phyloP scores from a whole-genome alignment of 805 yeast genomes.

The Wickerhamomyces xylosicus region DNA sequence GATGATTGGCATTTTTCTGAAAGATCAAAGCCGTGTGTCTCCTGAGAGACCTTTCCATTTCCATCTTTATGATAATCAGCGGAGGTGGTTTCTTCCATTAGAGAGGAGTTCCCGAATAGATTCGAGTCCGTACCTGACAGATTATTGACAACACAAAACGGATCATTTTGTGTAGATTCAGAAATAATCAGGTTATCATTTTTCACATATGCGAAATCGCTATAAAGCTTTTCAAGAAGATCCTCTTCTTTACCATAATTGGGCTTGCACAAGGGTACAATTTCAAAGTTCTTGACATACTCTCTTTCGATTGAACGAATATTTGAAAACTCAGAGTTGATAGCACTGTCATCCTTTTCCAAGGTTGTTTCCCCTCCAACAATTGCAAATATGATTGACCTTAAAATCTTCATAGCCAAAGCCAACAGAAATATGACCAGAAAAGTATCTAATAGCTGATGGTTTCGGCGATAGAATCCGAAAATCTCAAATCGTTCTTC shows the following conservation, averaged over 20 bases:
- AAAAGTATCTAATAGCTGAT: too few relatives aligned
- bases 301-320: not conserved
- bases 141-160: not conserved
- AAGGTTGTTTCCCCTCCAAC: not conserved
- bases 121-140: not conserved
- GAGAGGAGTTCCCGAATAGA: not conserved
- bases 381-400: too few relatives aligned
- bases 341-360: not conserved
- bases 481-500: too few relatives aligned
- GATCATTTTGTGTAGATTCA: not conserved
- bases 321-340: not conserved
- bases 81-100: too few relatives aligned
- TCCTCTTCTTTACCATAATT: slow-evolving; percentile 5
- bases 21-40: not conserved
- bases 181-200: not conserved
- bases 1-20: not conserved
- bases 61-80: too few relatives aligned
- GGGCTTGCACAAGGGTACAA: slow-evolving; percentile 5
- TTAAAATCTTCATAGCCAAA: too few relatives aligned
- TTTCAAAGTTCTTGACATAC: slow-evolving; percentile 1
- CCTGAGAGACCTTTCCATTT: too few relatives aligned
- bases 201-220: not conserved
- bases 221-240: not conserved
- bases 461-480: too few relatives aligned
- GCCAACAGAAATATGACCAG: too few relatives aligned